phyloP scores from a whole-genome alignment of 1,139 yeast species.

The Yamadazyma mexicana region DNA sequence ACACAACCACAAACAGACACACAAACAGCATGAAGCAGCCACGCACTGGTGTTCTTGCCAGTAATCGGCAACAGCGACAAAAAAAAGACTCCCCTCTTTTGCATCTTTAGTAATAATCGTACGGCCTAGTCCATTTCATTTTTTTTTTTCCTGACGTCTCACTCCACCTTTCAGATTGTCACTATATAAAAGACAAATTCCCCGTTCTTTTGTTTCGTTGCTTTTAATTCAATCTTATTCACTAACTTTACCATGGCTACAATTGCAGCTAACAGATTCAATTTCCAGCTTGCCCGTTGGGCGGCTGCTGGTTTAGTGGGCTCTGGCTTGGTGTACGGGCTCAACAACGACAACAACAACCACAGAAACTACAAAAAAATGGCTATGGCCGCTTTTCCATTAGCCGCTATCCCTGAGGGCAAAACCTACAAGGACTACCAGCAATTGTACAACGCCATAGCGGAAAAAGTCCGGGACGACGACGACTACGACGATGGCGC shows the following conservation, averaged over 20 bases:
- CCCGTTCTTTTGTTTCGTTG: too few relatives aligned
- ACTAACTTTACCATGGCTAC: slow-evolving; percentile 7
- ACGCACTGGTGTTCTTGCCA: too few relatives aligned
- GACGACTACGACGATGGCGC: slow-evolving; percentile 75
- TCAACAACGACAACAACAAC: slow-evolving; percentile 5
- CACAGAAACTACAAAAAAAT: neutral
- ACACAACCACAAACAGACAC: too few relatives aligned
- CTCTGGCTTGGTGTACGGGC: neutral
- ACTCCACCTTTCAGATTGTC: neutral
- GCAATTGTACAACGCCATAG: slow-evolving; percentile 77
- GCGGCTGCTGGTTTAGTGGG: slow-evolving; percentile 2
- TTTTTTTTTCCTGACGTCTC: neutral
- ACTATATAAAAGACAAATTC: neutral
- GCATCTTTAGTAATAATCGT: neutral
- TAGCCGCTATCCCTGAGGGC: slow-evolving; percentile 26
- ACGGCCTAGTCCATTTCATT: neutral
- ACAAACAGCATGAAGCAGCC: neutral
- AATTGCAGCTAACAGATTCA: slow-evolving; percentile 4
- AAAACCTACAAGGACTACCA: slow-evolving; percentile 62
- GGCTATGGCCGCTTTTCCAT: slow-evolving; percentile 11
- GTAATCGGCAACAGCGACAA: neutral
- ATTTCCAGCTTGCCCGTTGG: neutral
- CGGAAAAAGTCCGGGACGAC: slow-evolving; percentile 67
- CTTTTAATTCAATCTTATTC: neutral
- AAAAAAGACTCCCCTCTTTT: neutral